Base-by-base conservation (phyloP, 352 stramenopile genomes). In the Phytophthora syringae region DNA sequence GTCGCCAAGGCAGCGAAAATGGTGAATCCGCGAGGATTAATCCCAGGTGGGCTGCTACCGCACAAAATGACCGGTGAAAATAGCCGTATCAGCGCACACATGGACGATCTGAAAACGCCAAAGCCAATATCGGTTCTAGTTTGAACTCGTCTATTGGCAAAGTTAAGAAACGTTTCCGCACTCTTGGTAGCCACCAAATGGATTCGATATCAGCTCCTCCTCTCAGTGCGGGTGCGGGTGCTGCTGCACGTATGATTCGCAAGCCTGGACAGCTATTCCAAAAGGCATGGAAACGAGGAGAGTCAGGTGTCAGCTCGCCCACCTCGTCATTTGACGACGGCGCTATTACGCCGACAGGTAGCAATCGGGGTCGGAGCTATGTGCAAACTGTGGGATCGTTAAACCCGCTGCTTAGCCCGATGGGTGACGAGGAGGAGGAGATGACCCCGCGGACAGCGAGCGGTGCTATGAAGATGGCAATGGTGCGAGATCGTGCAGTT, bases 21-120 rank as follows among this genome's bases (percentile, higher is more conserved):
- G 45, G 82, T 88, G 47, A 74, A 72, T 34, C 71, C 78, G 21
- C 78, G 75, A 42, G 68, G 73, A 32, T 77, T 86, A 25, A 69
- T 84, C 12, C 57, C 78, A 28, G 72, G 74, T 11, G 64, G 68
- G 24, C 58, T 86, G 27, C 48, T 80, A 9, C 70, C 69, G 18
- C 64, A 80, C 52, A 78, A 81, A 30, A 67, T 52, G 30, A 64
- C 48, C 7, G 55, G 60, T 16, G 58, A 69, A 22, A 64, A 66
- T 25, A 65, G 56, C 20, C 64, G 70, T 18, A 68, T 65, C 1
- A 69, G 43, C 28, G 49, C 50, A 12, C 76, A 85, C 55, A 84
- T 92, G 53, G 81, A 92, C 52, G 83, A 92, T 39, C 52, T 93
- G 24, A 90, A 90, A 58, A 87, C 47, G 89, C 89, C 47, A 91